Base-by-base conservation (phyloP, 2,329 filamentous ascomycete genomes). In the Neophaeococcomyces mojaviensis region DNA sequence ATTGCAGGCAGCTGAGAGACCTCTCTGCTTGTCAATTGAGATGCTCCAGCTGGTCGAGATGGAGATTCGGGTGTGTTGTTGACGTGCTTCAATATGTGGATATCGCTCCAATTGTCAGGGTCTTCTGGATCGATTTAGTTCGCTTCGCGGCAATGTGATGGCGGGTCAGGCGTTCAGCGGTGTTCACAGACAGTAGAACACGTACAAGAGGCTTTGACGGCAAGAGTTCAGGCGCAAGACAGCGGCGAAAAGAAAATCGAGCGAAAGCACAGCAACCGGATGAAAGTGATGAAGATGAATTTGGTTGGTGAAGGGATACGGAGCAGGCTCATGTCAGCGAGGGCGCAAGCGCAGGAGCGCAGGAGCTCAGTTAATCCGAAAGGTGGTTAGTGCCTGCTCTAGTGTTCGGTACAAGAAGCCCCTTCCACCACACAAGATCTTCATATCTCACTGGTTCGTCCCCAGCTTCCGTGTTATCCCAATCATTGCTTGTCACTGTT, bases 331-430 rank as follows among this genome's bases (percentile, higher is more conserved):
- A 40, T 34, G 37, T 36, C 36, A 35, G 36, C 31, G 50, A 44
- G 44, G 44, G 38, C 44, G 45, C 39, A 43, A 44, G 49, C 18
- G 33, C 31, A 18, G 44, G 12, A 43, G 48, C 36, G 35, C 48
- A 20, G 30, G 31, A 28, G 18, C 20, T 18, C 30, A 9, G 32
- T 44, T 36, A 44, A n/a, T 7, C 41, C 41, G 33, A 44, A 44
- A 36, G 22, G 33, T 22, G 32, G 37, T 3, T 44, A 44, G 41
- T 37, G 32, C n/a, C 40, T 34, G 3, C 31, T 32, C 19, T 30
- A n/a, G n/a, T n/a, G n/a, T n/a, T 28, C 24, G 10, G 24, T 28
- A 10, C 5, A 5, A 28, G 5, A 5, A 28, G 24, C 24, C 24
- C 24, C 24, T 28, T 6, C 24, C 5, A 28, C 24, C 5, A 28